Conservation (phyloP, 371 early-diverging fungal genomes). For the Syncephalastrum racemosum region DNA sequence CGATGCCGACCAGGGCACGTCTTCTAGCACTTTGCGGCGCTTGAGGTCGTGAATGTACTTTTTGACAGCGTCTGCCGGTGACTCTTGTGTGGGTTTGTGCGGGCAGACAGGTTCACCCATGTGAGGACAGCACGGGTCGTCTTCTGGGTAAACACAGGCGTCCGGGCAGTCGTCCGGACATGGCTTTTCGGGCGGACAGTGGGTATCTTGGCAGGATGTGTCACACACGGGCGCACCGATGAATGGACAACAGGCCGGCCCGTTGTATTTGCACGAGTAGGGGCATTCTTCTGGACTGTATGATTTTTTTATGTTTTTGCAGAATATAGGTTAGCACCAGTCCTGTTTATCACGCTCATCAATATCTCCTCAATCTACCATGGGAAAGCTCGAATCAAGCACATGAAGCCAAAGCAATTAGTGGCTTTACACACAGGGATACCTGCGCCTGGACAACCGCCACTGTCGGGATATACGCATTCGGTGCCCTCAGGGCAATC, state of each 20-base stretch:
- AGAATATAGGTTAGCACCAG: background rate
- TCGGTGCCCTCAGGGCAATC: slow-evolving; percentile 17
- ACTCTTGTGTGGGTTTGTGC: background rate
- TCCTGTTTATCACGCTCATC: background rate
- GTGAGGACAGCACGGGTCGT: slow-evolving; percentile 29
- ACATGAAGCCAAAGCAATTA: slow-evolving; percentile 8
- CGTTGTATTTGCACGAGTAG: slow-evolving; percentile 22
- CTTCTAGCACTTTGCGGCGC: background rate
- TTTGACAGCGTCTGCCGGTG: background rate
- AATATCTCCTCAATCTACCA: slow-evolving; percentile 8
- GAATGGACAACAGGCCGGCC: slow-evolving; percentile 31
- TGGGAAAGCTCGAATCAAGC: slow-evolving; percentile 8
- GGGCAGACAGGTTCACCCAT: slow-evolving; percentile 27
- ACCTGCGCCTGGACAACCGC: slow-evolving; percentile 25
- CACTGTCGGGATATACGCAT: slow-evolving; percentile 33
- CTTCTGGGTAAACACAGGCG: slow-evolving; percentile 33
- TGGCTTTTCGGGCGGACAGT: slow-evolving; percentile 13
- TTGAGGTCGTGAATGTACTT: background rate
- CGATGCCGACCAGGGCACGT: background rate
- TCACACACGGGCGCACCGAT: slow-evolving; percentile 26
- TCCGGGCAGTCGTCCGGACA: slow-evolving; percentile 33
- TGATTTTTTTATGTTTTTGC: slow-evolving; percentile 1
- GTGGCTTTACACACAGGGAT: slow-evolving; percentile 15
- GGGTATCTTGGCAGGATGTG: slow-evolving; percentile 13
- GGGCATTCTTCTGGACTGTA: slow-evolving; percentile 22